Percentiles rank a stretch among this genome's conserved stretches.
phyloP scores from a whole-genome alignment of 1,284 basidiomycete genomes.

The Tylopilus sp. region DNA sequence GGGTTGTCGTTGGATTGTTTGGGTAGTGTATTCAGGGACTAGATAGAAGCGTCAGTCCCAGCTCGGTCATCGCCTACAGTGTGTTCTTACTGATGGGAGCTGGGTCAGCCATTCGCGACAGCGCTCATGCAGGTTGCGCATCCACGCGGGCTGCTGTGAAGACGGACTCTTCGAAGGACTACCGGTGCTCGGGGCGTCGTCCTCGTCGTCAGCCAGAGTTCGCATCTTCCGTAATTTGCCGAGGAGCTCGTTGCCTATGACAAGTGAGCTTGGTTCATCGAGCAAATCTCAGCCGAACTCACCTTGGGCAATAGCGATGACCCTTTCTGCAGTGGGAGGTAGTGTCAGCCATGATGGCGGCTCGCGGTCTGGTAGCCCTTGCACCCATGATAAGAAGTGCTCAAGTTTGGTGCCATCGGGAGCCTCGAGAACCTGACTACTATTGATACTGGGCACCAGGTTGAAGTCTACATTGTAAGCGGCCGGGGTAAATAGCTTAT shows the following conservation, averaged over 20 bases:
- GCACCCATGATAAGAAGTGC: slow-evolving; percentile 87
- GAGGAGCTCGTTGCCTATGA: slow-evolving; percentile 74
- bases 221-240: slow-evolving; percentile 90
- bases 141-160: slow-evolving; percentile 86
- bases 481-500: slow-evolving; percentile 77
- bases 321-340: slow-evolving; percentile 84
- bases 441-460: slow-evolving; percentile 68
- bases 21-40: slow-evolving; percentile 62
- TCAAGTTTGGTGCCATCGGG: slow-evolving; percentile 91
- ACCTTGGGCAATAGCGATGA: slow-evolving; percentile 91
- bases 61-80: neutral
- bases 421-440: slow-evolving; percentile 58
- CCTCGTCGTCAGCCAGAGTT: slow-evolving; percentile 85
- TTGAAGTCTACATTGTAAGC: slow-evolving; percentile 92
- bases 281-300: slow-evolving; percentile 18
- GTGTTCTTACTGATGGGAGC: slow-evolving; percentile 65
- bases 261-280: slow-evolving; percentile 11
- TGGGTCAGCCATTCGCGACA: slow-evolving; percentile 79
- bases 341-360: slow-evolving; percentile 92
- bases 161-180: slow-evolving; percentile 58
- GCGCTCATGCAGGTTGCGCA: slow-evolving; percentile 76
- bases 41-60: slow-evolving; percentile 6
- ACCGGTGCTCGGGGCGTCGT: slow-evolving; percentile 50
- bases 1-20: slow-evolving; percentile 67
- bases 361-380: slow-evolving; percentile 82